Evolutionary conservation across 306 rosid genomes (phyloP).

Genomic region (Albizia julibrissin): DNA sequence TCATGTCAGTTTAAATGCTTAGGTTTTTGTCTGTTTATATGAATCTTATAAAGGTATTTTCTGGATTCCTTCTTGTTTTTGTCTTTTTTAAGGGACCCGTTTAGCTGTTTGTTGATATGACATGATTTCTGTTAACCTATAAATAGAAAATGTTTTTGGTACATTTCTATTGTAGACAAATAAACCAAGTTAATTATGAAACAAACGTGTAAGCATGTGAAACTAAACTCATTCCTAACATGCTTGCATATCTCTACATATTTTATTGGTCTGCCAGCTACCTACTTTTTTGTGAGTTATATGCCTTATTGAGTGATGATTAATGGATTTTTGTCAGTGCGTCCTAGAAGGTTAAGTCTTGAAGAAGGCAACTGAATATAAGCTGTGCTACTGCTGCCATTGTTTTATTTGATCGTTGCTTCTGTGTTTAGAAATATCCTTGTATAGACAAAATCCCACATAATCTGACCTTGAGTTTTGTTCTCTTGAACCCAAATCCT

Average conservation of each 20-base stretch:
- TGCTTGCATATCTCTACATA: not conserved
- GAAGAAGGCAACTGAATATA: not conserved
- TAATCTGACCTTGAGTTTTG: constrained; percentile 17
- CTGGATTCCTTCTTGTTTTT: not conserved
- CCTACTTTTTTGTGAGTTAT: not conserved
- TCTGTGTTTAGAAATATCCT: not conserved
- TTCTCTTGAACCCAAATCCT: constrained; percentile 15
- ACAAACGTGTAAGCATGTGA: not conserved
- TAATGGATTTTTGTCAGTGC: not conserved
- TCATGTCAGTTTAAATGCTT: not conserved
- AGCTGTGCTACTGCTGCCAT: not conserved
- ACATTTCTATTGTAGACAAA: no score
- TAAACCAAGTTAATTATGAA: not conserved
- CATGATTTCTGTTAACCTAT: not conserved
- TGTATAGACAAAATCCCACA: not conserved
- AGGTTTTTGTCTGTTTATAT: not conserved
- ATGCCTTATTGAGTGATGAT: not conserved
- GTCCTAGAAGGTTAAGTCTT: not conserved
- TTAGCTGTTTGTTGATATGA: not conserved
- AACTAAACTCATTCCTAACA: not conserved
- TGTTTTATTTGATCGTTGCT: not conserved
- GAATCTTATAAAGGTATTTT: not conserved
- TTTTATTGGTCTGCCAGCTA: not conserved
- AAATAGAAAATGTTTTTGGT: no score
- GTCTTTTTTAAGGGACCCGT: not conserved